phyloP scores from a whole-genome alignment of 2,329 filamentous ascomycete species.

The Trichophyton rubrum region DNA sequence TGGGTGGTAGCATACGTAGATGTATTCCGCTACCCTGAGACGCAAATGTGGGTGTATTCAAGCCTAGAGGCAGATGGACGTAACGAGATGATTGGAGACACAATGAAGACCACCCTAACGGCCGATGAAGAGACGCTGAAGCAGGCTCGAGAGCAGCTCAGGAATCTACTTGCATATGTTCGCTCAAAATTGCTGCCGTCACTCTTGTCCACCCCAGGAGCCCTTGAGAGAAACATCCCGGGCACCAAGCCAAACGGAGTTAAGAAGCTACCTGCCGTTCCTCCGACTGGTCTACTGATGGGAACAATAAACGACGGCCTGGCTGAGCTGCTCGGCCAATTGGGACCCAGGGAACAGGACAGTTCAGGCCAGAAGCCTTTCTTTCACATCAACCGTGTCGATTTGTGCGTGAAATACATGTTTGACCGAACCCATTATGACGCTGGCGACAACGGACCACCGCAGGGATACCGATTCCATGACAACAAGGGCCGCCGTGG shows the following conservation, averaged over 20 bases:
- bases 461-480: conserved; percentile 23
- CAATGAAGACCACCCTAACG: background rate
- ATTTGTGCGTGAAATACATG: conserved; percentile 28
- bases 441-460: conserved; percentile 4
- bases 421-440: conserved; percentile 18
- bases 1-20: conserved; percentile 34
- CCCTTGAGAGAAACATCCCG: background rate
- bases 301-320: conserved; percentile 28
- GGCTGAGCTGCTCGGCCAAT: conserved; percentile 11
- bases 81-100: conserved; percentile 1
- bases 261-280: conserved; percentile 18
- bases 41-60: conserved; percentile 32
- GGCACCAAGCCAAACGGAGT: background rate
- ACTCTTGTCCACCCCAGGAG: conserved; percentile 16
- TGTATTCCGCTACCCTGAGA: conserved; percentile 27
- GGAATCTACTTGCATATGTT: conserved; percentile 19
- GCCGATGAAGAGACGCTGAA: conserved; percentile 10
- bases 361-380: background rate
- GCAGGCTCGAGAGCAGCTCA: conserved; percentile 18
- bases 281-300: conserved; percentile 24
- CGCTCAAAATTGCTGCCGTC: conserved; percentile 18
- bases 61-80: conserved; percentile 24
- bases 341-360: background rate
- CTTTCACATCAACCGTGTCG: conserved; percentile 8
- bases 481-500: conserved; percentile 18